A percentile compares a stretch with the other conserved stretches of the same genome.
Evolutionary conservation across 2,329 filamentous ascomycete genomes (phyloP).

Genomic region (Colletotrichum lupini): DNA sequence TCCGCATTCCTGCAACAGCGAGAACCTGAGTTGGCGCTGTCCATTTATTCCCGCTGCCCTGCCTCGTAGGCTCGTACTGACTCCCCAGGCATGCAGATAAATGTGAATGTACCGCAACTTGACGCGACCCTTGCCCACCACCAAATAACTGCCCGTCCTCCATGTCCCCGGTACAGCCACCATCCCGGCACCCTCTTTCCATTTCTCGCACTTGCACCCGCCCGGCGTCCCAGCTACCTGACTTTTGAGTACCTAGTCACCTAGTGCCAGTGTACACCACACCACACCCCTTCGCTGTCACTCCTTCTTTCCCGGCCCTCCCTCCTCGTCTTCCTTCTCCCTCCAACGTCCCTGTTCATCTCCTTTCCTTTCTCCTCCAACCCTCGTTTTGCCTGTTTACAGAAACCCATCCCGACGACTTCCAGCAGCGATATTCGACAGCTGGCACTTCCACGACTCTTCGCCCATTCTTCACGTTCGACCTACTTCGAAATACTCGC

Average conservation of each 20-base stretch:
- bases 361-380: conserved; percentile 16
- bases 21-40: background rate
- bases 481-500: background rate
- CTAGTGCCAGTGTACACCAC: background rate
- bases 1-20: background rate
- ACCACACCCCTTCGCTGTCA: conserved; percentile 27
- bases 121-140: background rate
- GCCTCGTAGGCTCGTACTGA: background rate
- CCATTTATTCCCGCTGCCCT: background rate
- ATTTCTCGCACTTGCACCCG: conserved; percentile 12
- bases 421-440: conserved; percentile 12
- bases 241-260: background rate
- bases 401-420: background rate
- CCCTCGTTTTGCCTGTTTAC: conserved; percentile 17
- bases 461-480: background rate
- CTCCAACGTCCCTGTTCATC: conserved; percentile 24
- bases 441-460: background rate
- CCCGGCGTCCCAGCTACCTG: conserved; percentile 22
- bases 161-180: conserved; percentile 15
- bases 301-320: conserved; percentile 17
- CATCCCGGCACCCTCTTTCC: background rate
- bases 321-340: conserved; percentile 6
- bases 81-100: background rate
- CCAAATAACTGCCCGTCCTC: background rate
- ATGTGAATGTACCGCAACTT: background rate